These are phyloP conservation scores for Corchorus capsularis DNA, from an alignment of 345 rosid species.

Conservation along the genomic window DNA sequence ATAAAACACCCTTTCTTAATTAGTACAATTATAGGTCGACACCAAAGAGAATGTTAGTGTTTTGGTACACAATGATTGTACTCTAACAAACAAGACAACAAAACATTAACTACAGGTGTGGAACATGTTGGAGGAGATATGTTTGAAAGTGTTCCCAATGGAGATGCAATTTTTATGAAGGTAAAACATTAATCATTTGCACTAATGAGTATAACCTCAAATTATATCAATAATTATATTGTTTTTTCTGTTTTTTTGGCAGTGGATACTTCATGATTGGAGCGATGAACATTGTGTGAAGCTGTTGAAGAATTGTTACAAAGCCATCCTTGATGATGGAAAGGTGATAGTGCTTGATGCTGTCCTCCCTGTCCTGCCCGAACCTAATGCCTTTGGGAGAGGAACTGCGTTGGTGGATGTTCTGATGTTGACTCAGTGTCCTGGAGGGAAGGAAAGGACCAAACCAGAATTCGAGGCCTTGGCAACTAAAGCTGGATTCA, in stretches of 20 bases:
- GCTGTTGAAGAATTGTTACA: slow-evolving; percentile 29
- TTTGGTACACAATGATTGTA: no score
- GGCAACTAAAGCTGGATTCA: slow-evolving; percentile 3
- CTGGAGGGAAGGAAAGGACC: slow-evolving; percentile 2
- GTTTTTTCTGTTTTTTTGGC: no score
- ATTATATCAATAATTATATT: no score
- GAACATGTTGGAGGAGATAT: slow-evolving; percentile 19
- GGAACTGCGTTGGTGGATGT: background rate
- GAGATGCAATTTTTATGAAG: background rate
- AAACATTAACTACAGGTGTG: slow-evolving; percentile 5
- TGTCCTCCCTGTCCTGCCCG: background rate
- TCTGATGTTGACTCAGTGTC: background rate
- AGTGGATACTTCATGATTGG: slow-evolving; percentile 54
- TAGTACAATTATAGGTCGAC: no score
- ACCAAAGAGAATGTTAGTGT: no score
- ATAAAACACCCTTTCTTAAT: no score
- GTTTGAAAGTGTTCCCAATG: no score
- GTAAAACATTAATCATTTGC: slow-evolving; percentile 3
- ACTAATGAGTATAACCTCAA: no score
- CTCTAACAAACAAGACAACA: no score
- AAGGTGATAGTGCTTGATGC: slow-evolving; percentile 34
- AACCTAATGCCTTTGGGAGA: background rate
- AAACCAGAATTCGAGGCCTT: background rate
- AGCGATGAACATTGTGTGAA: slow-evolving; percentile 43
- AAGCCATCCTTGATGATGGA: slow-evolving; percentile 32